Evolutionary conservation across 345 rosid species (phyloP), one percentile per base, ranked within the genome.

Genomic region (Euclidium syriacum): DNA sequence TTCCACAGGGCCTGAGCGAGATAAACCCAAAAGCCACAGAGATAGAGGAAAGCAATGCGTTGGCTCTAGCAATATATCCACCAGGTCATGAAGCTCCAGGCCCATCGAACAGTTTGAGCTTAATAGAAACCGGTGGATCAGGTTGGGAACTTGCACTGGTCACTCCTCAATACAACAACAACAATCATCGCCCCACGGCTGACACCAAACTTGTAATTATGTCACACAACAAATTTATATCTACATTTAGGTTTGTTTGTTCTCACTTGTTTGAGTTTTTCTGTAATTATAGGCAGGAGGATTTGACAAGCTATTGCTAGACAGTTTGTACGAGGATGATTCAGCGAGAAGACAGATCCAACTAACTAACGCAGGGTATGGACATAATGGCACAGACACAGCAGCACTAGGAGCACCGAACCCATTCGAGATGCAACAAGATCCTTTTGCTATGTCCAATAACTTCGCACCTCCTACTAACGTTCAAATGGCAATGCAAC

Each of bases 81-180:
- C 83, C 78, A 72, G 95, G 79, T 62, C 88, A 63, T 32, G 75
- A 63, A 57, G 65, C 59, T 38, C 69, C 44, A 38, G 74, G 59
- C 1, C 64, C 64, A 83, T 67, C 92, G 77, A 75, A 82, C 79
- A 38, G 58, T 63, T 70, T 68, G 88, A 11, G 65, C 80, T 74
- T 77, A 78, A 25, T 52, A 56, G 71, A 64, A 65, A 67, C 76
- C 32, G 63, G 78, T 73, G 91, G 85, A 69, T 76, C 85, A 18
- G 91, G 97, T 51, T 95, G 99, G 99, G 99, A 94, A 74, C 66
- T 94, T 27, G 96, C 97, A 15, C 83, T 94, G 55, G 92, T 90
- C 36, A 80, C 96, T 49, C 83, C 92, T 76, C 87, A 95, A 24
- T 86, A 95, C 79, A 80, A 88, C 67, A 94, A 71, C 36, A 81